A percentile compares a stretch with the other conserved stretches of the same genome.
Conservation (phyloP, 2,329 filamentous ascomycete species). For the Metarhizium album region DNA sequence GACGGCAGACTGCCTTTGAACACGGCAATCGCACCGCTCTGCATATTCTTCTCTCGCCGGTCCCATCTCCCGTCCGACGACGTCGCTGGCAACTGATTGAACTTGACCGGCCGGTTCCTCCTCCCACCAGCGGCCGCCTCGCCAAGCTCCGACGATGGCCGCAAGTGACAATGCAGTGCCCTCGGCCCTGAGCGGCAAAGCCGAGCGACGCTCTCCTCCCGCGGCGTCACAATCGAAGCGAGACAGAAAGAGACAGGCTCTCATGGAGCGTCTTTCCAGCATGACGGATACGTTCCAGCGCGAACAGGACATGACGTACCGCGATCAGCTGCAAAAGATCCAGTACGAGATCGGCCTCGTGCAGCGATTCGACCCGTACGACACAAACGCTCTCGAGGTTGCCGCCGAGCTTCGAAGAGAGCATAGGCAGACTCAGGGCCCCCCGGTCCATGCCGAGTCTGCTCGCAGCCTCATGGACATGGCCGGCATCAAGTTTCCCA, state of each 20-base stretch:
- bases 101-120: background rate
- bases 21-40: background rate
- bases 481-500: slow-evolving; percentile 74
- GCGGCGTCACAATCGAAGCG: slow-evolving; percentile 58
- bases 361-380: slow-evolving; percentile 74
- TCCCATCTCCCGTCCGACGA: background rate
- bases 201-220: slow-evolving; percentile 26
- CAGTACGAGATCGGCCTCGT: slow-evolving; percentile 84
- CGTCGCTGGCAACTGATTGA: background rate
- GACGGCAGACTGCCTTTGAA: background rate
- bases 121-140: background rate
- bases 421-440: slow-evolving; percentile 35
- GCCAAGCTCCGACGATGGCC: slow-evolving; percentile 21
- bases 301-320: slow-evolving; percentile 74
- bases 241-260: slow-evolving; percentile 77
- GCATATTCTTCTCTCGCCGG: background rate
- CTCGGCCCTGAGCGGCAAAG: slow-evolving; percentile 20
- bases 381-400: slow-evolving; percentile 59
- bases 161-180: slow-evolving; percentile 26
- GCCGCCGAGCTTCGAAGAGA: slow-evolving; percentile 52
- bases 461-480: slow-evolving; percentile 54
- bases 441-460: slow-evolving; percentile 26
- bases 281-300: slow-evolving; percentile 69
- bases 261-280: slow-evolving; percentile 66
- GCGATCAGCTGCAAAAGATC: slow-evolving; percentile 82